Base-by-base conservation (phyloP, 352 stramenopile genomes). In the Pythium brassicae region DNA sequence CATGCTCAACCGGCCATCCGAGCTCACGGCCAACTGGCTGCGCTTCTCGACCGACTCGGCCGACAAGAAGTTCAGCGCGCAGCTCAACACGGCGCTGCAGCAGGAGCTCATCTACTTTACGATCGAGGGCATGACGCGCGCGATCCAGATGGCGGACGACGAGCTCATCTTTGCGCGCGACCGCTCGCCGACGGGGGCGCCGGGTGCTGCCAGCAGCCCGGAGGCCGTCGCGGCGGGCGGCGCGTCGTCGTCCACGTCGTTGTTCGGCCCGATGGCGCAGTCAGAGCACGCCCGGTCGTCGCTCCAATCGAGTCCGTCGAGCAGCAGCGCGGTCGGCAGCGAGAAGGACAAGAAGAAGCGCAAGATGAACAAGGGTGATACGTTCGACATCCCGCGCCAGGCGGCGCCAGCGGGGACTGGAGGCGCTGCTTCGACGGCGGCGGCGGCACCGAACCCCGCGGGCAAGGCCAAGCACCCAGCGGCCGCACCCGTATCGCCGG, bases 81-180 rank as follows among this genome's bases (percentile, higher is more conserved):
- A 96, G 59, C 71, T 96, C 46, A 96, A 96, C 60, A 89, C 75
- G 17, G 82, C 86, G 50, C 66, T 96, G 9, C 83, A 93, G 61
- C 77, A 86, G 22, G 87, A 96, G 50, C 74, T 96, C 25, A 89
- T 96, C 46, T 92, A 92, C 53, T 96, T 92, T 57, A 96, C 87
- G n/a, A 93, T 93, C 37, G 78, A 90, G 29, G 84, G 87, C 11
- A 95, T 96, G 81, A 89, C 77, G 23, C 71, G 75, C 12, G 79
- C 87, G 6, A 70, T 95, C 32, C 71, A 90, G 25, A 62, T 82
- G 20, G 74, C 80, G 4, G 83, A 92, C 42, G 79, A 87, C 14
- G 82, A 89, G 23, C 62, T 88, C 1, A 44, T 83, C 29, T 64
- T 63, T 6, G 54, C 68, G 35, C 70, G 71, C 1, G 65, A 81